A percentile compares a stretch with the other conserved stretches of the same genome.
Evolutionary conservation across 2,329 filamentous ascomycete species (phyloP).

Genomic region (Trichophaea hybrida): DNA sequence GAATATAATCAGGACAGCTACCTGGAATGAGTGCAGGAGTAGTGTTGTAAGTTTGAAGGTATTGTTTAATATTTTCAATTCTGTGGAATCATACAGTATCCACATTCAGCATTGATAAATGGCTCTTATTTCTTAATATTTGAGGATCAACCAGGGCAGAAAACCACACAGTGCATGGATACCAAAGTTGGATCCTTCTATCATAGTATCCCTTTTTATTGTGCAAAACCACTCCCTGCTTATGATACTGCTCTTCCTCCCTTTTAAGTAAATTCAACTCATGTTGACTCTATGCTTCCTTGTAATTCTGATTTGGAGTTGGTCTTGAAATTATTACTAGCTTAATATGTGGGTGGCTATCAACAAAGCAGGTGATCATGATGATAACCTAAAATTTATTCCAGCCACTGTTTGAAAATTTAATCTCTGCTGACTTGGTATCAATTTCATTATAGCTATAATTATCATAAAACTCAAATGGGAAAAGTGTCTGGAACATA

Average conservation of each 20-base stretch:
- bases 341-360: neutral
- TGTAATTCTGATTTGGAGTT: neutral
- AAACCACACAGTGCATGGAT: neutral
- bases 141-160: neutral
- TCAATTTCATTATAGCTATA: no score
- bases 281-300: neutral
- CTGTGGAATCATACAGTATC: neutral
- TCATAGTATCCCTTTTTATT: slow-evolving; percentile 5
- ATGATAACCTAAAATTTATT: neutral
- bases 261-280: neutral
- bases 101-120: neutral
- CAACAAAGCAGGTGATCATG: neutral
- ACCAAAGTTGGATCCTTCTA: neutral
- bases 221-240: neutral
- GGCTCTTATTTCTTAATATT: neutral
- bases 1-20: neutral
- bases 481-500: no score
- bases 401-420: no score
- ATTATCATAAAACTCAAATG: no score
- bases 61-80: neutral
- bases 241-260: neutral
- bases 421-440: no score
- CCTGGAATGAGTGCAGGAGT: neutral
- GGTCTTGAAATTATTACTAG: slow-evolving; percentile 1
- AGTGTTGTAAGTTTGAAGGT: neutral